These are phyloP conservation scores for Eucalyptus grandis DNA, from an alignment of 345 rosid genomes.

Conservation along the genomic window DNA sequence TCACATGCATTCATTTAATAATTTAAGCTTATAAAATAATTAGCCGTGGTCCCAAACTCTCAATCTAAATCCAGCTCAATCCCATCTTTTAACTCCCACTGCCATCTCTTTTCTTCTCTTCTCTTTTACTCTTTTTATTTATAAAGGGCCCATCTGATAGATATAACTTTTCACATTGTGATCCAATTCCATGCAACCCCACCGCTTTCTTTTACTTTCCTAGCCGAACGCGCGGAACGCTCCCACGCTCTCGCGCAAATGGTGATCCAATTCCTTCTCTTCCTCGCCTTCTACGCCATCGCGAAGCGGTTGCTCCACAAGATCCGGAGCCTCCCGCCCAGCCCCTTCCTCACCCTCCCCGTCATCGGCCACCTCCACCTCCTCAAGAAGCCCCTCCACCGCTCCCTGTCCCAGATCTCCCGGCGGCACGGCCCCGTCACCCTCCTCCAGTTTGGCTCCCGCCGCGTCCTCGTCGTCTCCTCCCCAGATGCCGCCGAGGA, in stretches of 20 bases:
- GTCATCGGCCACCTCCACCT: constrained; percentile 22
- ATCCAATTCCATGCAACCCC: not conserved
- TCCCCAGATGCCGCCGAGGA: constrained; percentile 9
- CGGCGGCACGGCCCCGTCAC: constrained; percentile 1
- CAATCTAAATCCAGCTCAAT: not conserved
- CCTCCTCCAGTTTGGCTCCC: constrained; percentile 9
- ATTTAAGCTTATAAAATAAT: too few species aligned
- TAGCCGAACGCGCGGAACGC: not conserved
- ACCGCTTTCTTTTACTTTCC: not conserved
- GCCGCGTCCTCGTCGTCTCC: constrained; percentile 6
- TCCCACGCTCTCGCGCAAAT: not conserved
- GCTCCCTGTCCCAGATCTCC: not conserved
- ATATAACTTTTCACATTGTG: not conserved
- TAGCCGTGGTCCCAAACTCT: too few species aligned
- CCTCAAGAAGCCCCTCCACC: constrained; percentile 9
- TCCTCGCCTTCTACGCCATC: not conserved
- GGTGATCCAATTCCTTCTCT: not conserved
- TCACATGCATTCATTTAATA: too few species aligned
- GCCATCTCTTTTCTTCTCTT: not conserved
- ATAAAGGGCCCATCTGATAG: not conserved
- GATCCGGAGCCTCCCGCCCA: constrained; percentile 13
- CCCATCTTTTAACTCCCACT: not conserved
- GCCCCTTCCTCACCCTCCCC: constrained; percentile 13
- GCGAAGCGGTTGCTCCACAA: not conserved
- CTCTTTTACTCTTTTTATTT: not conserved